Conservation (phyloP, 306 rosid species). For the Abrus precatorius region DNA sequence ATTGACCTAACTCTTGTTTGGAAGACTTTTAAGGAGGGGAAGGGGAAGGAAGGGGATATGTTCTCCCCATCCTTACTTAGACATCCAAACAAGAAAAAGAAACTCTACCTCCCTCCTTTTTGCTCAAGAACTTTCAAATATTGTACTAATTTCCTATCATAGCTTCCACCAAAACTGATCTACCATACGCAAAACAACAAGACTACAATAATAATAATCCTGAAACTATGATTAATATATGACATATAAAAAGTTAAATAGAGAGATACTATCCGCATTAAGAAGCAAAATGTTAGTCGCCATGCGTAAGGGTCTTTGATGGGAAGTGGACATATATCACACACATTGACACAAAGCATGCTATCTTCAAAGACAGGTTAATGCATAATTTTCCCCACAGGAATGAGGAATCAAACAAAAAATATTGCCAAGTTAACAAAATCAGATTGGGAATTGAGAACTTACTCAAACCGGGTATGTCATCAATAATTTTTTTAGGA, state of each 20-base stretch:
- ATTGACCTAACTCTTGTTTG: constrained; percentile 11
- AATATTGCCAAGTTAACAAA: constrained; percentile 23
- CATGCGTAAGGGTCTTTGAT: neutral
- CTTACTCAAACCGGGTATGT: constrained; percentile 96
- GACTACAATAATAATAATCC: neutral
- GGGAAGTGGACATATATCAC: constrained; percentile 24
- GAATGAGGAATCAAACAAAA: constrained; percentile 32
- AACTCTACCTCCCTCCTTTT: constrained; percentile 13
- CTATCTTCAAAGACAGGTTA: constrained; percentile 34
- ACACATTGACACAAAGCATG: constrained; percentile 13
- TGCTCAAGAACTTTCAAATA: constrained; percentile 32
- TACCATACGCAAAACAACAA: neutral
- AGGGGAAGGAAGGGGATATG: neutral
- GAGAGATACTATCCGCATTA: constrained; percentile 6
- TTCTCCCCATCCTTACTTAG: constrained; percentile 5
- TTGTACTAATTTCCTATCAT: constrained; percentile 15
- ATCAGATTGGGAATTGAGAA: constrained; percentile 39
- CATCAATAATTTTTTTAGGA: constrained; percentile 76
- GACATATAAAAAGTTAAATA: constrained; percentile 1
- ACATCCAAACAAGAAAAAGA: constrained; percentile 2
- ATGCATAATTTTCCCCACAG: constrained; percentile 31
- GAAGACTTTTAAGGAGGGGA: constrained; percentile 1
- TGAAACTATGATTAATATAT: neutral
- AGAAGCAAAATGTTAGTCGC: constrained; percentile 6
- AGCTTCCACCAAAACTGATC: constrained; percentile 25